Evolutionary conservation across 2,329 filamentous ascomycete genomes (phyloP).

Genomic region (Diaporthe destruens): DNA sequence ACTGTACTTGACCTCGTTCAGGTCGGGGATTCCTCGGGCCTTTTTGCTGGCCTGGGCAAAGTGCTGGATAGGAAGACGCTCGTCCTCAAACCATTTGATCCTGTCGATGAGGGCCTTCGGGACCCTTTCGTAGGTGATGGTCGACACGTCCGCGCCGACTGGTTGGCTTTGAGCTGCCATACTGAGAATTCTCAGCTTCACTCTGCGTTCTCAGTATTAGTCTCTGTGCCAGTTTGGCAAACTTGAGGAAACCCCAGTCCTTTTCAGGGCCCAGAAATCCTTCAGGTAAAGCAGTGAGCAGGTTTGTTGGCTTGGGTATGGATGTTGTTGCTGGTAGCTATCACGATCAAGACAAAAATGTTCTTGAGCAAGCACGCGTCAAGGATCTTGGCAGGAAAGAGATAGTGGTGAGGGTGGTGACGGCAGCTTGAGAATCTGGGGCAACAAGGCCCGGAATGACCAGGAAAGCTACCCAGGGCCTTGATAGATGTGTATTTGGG

Average conservation of each 20-base stretch:
- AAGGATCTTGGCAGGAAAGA: neutral
- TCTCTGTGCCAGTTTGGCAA: neutral
- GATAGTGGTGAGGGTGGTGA: too few relatives aligned
- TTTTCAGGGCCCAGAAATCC: too few relatives aligned
- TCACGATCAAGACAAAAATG: conserved; percentile 3
- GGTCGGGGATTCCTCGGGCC: neutral
- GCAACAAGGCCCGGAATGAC: neutral
- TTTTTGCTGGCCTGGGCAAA: conserved; percentile 19
- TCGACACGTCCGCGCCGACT: neutral
- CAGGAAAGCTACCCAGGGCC: neutral
- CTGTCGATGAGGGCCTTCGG: neutral
- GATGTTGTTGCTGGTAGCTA: neutral
- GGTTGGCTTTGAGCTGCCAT: neutral
- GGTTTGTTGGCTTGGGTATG: neutral
- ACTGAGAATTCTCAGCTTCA: neutral
- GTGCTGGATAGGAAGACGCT: neutral
- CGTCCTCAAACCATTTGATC: neutral
- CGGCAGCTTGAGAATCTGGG: neutral
- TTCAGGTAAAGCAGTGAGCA: too few relatives aligned
- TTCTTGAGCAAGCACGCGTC: neutral
- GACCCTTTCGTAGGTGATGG: neutral
- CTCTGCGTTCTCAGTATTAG: neutral
- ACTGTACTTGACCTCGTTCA: neutral
- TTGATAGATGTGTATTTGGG: neutral
- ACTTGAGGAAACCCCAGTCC: neutral